Percentiles rank a stretch among this genome's conserved stretches.
Evolutionary conservation across 495 filamentous ascomycete species (phyloP).

Genomic region (Cetradonia linearis): DNA sequence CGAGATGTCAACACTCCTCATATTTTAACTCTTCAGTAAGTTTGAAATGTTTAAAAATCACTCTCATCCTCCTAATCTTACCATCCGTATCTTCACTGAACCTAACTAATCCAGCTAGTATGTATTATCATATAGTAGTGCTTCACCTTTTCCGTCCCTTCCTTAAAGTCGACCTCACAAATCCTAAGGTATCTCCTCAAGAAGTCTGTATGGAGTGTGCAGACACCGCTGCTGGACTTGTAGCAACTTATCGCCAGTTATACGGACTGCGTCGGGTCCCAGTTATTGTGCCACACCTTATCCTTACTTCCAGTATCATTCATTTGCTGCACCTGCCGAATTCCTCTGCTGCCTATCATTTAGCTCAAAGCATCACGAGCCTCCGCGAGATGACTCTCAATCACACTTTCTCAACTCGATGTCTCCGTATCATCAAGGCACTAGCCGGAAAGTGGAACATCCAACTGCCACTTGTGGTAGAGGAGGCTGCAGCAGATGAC

Average conservation of each 20-base stretch:
- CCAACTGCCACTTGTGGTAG: slow-evolving; percentile 24
- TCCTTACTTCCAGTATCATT: slow-evolving; percentile 30
- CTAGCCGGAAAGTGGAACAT: slow-evolving; percentile 28
- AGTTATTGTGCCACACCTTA: slow-evolving; percentile 27
- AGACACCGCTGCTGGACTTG: slow-evolving; percentile 24
- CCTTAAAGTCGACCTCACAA: slow-evolving; percentile 25
- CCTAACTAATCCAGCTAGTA: slow-evolving; percentile 20
- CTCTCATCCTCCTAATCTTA: no score
- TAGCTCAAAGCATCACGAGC: slow-evolving; percentile 22
- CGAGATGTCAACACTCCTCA: slow-evolving; percentile 29
- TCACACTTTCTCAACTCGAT: slow-evolving; percentile 21
- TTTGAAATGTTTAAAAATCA: background rate
- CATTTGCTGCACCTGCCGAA: slow-evolving; percentile 29
- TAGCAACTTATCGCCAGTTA: slow-evolving; percentile 22
- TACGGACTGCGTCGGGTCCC: slow-evolving; percentile 27
- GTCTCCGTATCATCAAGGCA: slow-evolving; percentile 21
- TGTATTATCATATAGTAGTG: slow-evolving; percentile 31
- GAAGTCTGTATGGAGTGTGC: slow-evolving; percentile 29
- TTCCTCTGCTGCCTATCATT: slow-evolving; percentile 13
- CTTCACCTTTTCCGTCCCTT: slow-evolving; percentile 34
- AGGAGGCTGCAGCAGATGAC: background rate
- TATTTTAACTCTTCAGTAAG: slow-evolving; percentile 36
- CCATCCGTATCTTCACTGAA: no score
- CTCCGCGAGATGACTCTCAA: slow-evolving; percentile 25
- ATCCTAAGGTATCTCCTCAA: slow-evolving; percentile 26